Evolutionary conservation across 345 rosid genomes (phyloP), one percentile per base, ranked within the genome.

Genomic region (Hibiscus mutabilis): DNA sequence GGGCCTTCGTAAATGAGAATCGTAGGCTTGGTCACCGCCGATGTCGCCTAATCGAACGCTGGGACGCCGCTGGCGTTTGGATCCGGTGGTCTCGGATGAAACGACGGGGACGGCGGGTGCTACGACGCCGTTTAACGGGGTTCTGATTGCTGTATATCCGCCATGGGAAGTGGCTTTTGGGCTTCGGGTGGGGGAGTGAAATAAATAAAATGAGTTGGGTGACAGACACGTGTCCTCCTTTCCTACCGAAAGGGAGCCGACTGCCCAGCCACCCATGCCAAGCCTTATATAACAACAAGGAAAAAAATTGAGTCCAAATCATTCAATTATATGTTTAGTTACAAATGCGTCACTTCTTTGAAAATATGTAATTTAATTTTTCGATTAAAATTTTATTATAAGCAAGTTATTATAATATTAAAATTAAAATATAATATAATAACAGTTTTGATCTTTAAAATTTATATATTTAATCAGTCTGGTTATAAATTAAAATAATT

Each of bases 11-110:
- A 57, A 56, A 11, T 82, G 84, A 55, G 84, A 73, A 44, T 90
- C 95, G 77, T 83, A 85, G 51, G 86, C 68, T 73, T 82, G 89
- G 76, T 88, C 89, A 12, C 94, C 97, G 59, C 98, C 98, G 70
- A 93, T 89, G 18, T 93, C 98, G 8, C 98, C 98, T 58, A 93
- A 79, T 60, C 98, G 84, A 40, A 93, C 98, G 74, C 98, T 93
- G 29, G 98, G 97, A 69, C 98, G 81, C 60, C 98, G 75, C 79
- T 86, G 85, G 27, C 98, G 88, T 79, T 93, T 93, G 40, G 91
- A 75, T 35, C 91, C 97, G 47, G 87, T 82, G 24, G 82, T 67
- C 37, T 84, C 91, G 2, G 86, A 80, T 14, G 92, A 74, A 12
- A 83, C 79, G 0, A 83, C 77, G 2, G 67, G 62, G 18, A 72